phyloP scores from a whole-genome alignment of 1,139 yeast genomes.

The Candida mesenterica region DNA sequence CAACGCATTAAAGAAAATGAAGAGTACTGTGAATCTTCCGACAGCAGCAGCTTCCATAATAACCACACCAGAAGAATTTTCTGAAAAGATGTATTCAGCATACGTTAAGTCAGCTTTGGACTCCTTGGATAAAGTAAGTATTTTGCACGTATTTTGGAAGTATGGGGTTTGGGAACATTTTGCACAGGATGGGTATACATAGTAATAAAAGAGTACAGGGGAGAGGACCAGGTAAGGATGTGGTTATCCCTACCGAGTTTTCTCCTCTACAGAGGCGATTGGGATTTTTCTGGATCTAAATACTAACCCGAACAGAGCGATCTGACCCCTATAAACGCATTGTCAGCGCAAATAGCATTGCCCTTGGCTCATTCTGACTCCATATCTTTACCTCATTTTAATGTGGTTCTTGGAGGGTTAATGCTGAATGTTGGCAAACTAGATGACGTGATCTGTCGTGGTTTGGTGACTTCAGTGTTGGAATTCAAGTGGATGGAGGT shows the following conservation, averaged over 20 bases:
- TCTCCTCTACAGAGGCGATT: too few species aligned
- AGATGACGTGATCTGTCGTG: constrained; percentile 35
- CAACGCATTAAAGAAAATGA: constrained; percentile 9
- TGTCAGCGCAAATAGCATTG: constrained; percentile 36
- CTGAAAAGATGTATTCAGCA: constrained; percentile 60
- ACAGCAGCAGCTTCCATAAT: neutral
- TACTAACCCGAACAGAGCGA: constrained; percentile 38
- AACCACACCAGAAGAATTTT: constrained; percentile 22
- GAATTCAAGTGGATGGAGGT: constrained; percentile 57
- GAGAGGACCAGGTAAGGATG: neutral
- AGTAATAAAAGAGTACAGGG: neutral
- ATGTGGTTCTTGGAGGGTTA: constrained; percentile 33
- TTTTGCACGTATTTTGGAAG: constrained; percentile 11
- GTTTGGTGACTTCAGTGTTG: constrained; percentile 35
- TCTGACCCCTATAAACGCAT: constrained; percentile 33
- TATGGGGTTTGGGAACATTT: constrained; percentile 6
- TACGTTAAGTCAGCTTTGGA: constrained; percentile 69
- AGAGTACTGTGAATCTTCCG: neutral
- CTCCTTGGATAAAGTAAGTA: constrained; percentile 61
- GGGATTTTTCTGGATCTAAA: too few species aligned
- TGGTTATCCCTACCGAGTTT: too few species aligned
- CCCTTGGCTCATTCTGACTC: constrained; percentile 36
- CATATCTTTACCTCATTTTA: constrained; percentile 34
- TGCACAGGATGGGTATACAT: constrained; percentile 10
- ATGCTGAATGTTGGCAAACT: constrained; percentile 38